phyloP scores from a whole-genome alignment of 2,329 filamentous ascomycete genomes.

The Arachnomyces sp. region DNA sequence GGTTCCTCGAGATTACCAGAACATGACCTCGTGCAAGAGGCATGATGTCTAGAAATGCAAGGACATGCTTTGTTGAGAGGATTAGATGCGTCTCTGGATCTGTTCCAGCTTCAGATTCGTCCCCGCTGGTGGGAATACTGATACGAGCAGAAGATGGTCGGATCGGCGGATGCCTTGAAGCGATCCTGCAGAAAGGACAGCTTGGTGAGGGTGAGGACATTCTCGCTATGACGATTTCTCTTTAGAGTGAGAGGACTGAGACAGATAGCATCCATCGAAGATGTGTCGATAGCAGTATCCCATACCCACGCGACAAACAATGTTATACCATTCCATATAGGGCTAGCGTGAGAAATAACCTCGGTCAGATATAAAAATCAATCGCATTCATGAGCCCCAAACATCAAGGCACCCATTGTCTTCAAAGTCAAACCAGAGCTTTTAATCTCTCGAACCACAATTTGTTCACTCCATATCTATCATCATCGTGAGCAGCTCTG shows the following conservation, averaged over 20 bases:
- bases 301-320: slow-evolving; percentile 10
- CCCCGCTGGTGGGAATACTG: slow-evolving; percentile 20
- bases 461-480: no score
- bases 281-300: background rate
- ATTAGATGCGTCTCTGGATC: slow-evolving; percentile 47
- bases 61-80: slow-evolving; percentile 65
- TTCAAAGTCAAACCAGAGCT: no score
- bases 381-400: no score
- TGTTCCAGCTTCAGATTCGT: slow-evolving; percentile 9
- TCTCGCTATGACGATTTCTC: no score
- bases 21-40: slow-evolving; percentile 79
- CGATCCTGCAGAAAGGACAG: slow-evolving; percentile 55
- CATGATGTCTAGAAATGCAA: slow-evolving; percentile 91
- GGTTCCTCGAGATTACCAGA: slow-evolving; percentile 68
- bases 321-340: no score
- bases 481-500: no score
- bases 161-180: slow-evolving; percentile 41
- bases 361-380: no score
- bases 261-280: slow-evolving; percentile 9
- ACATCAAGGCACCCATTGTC: no score
- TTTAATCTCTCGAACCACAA: no score
- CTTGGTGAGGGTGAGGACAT: slow-evolving; percentile 5
- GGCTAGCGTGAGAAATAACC: no score
- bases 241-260: no score
- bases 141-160: slow-evolving; percentile 18